Evolutionary conservation across 2,329 filamentous ascomycete species (phyloP), one percentile per base, ranked within the genome.

Genomic region (Xylaria multiplex): DNA sequence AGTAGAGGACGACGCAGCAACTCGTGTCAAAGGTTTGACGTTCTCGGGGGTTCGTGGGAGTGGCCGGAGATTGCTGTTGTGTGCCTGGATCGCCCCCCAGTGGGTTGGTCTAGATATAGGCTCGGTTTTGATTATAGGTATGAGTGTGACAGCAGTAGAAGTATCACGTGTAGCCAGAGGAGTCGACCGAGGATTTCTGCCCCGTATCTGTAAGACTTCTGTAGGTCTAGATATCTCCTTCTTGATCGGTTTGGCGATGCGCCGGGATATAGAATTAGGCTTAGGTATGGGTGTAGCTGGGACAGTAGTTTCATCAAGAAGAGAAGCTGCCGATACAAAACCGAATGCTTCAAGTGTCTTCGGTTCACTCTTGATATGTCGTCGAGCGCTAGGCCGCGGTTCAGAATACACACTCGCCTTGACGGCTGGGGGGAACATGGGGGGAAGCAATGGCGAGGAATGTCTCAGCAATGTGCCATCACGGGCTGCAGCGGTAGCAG

Each of bases 291-390:
- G 22, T n/a, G 43, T 27, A 59, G 56, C 4, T 8, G 61, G 14
- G 9, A 16, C 2, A 30, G 16, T 8, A 42, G 30, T 32, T 16
- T 16, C 13, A 22, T 43, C 8, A 45, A 49, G 11, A 24, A 49
- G 62, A 3, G 43, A 43, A n/a, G 56, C 5, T 9, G 35, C 50
- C 14, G 62, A 30, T 37, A 42, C 35, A 16, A 59, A 64, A 6
- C 62, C 62, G 11, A 64, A 59, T 27, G 56, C 8, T n/a, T 64
- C 50, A 19, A 60, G 62, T 7, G 43, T 60, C 35, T 64, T 55
- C 6, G 24, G 37, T 22, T 24, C 32, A 6, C 7, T 35, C 13
- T 24, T 19, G 8, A n/a, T 16, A 6, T 50, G 50, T 50, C 35
- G 49, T 27, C 19, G 45, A 19, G 22, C 1, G 27, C 24, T 7